Evolutionary conservation across 2,329 filamentous ascomycete genomes (phyloP), one percentile per base, ranked within the genome.

Genomic region (Penicillium sclerotiorum): DNA sequence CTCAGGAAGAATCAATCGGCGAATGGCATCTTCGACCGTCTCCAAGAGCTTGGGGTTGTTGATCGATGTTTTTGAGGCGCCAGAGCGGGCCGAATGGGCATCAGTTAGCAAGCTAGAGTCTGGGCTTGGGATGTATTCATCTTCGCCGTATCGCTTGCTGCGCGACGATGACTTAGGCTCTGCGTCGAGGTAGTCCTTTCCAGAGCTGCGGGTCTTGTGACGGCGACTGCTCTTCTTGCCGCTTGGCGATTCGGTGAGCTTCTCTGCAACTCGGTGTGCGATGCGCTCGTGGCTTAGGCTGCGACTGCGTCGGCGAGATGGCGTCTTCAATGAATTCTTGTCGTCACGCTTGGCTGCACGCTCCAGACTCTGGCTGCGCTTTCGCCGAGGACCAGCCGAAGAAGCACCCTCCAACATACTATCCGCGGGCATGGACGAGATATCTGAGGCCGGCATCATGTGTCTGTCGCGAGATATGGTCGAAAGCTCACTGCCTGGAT

Each of bases 1-100:
- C 70, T 99, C 93, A 0, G 94, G 94, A 2, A 99, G 75, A 45
- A 96, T 95, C 42, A 96, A 79, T 41, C 91, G 83, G 55, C 90
- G 86, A 64, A 96, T 95, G 12, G 91, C 91, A 72, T 96, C 91
- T 73, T 96, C 92, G 3, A 96, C 92, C 0, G 91, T 94, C 63
- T 94, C 89, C 2, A 96, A 80, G 2, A 96, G 76, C 66, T 90
- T 94, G 0, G 92, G 92, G 63, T 96, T 96, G 73, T 95, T 95
- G 68, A 95, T 89, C 0, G 89, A 93, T 3, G 90, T 89, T 51
- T 80, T 81, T 15, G 80, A 82, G 27, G 76, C 78, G 28, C 79
- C 80, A 23, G 83, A 85, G 30, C 77, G 77, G 56, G 81, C 80
- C 8, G 85, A 87, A 53, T 80, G 78, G 46, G 78, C 73, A 60